phyloP scores from a whole-genome alignment of 768 basidiomycete genomes.

The Suillus tomentosus region DNA sequence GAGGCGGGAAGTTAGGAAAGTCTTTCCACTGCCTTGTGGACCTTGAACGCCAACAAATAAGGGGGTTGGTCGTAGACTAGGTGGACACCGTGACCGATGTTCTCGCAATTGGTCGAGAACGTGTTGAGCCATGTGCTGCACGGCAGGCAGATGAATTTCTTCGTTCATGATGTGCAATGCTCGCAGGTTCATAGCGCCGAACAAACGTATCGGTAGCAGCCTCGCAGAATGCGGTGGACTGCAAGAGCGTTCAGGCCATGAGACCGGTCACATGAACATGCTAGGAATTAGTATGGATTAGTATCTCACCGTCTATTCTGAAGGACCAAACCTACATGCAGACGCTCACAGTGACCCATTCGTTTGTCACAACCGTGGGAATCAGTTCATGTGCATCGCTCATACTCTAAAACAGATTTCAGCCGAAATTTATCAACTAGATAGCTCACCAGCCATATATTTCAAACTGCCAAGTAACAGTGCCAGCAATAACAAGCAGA shows the following conservation, averaged over 20 bases:
- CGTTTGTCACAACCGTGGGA: neutral
- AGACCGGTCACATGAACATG: conserved; percentile 9
- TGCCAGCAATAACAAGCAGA: conserved; percentile 2
- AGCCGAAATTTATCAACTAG: conserved; percentile 14
- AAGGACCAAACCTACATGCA: neutral
- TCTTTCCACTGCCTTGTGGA: conserved; percentile 94
- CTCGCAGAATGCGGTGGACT: neutral
- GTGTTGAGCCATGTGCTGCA: conserved; percentile 41
- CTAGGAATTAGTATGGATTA: neutral
- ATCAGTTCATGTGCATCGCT: neutral
- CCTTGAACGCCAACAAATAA: conserved; percentile 89
- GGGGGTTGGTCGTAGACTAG: conserved; percentile 41
- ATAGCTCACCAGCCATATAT: neutral
- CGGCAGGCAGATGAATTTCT: conserved; percentile 31
- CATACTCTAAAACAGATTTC: neutral
- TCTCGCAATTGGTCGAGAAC: conserved; percentile 37
- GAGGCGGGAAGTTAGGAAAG: conserved; percentile 69
- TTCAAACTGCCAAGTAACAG: neutral
- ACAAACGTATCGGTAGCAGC: neutral
- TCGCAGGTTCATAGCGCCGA: neutral
- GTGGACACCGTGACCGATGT: conserved; percentile 29
- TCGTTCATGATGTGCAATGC: conserved; percentile 1
- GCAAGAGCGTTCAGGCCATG: conserved; percentile 6
- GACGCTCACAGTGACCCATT: neutral
- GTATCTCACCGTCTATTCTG: neutral